Base-by-base conservation (phyloP, 164 flowering plant species). In the Annona squamosa region DNA sequence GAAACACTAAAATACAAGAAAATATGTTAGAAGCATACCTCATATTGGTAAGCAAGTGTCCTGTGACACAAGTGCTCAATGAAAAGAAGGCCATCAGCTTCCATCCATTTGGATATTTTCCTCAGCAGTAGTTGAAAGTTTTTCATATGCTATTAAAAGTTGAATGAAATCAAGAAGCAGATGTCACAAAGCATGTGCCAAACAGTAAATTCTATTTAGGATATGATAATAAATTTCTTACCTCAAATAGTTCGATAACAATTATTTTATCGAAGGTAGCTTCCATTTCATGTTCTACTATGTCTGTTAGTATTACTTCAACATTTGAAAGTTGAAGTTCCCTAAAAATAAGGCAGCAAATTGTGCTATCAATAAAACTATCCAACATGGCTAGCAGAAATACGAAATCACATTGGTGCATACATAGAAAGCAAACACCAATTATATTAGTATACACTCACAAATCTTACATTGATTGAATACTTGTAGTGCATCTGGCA, bases 201-300 rank as follows among this genome's bases (percentile, higher is more conserved):
- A 63, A 18, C 4, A 18, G 7, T 6, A 18, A n/a, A 63, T 63
- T 63, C 12, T 63, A 63, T 4, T 37, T 63, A 18, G 4, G 13
- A 13, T 3, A 19, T 37, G 26, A 63, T 37, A 63, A 13, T 3
- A 18, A 42, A 4, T 19, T 63, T 9, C 43, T 63, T 75, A 90
- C 98, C 97, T 92, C 98, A 81, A 92, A 92, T 94, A 94, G 91
- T 84, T 84, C 98, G 67, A 94, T 91, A 13, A 96, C 91, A 63
- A 86, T 81, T 74, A 94, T 81, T 56, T 95, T 74, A 74, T 94
- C 97, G 77, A 76, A 94, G 19, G 91, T 80, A n/a, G 81, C 89
- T 63, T 91, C 95, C 91, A 92, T 92, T 59, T 90, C 90, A 75
- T 84, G 89, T 65, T 85, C 84, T 80, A 90, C 87, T 59, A 92